Percentiles rank a stretch among this genome's conserved stretches.
Evolutionary conservation across 2,329 filamentous ascomycete genomes (phyloP).

Genomic region (Biscogniauxia marginata): DNA sequence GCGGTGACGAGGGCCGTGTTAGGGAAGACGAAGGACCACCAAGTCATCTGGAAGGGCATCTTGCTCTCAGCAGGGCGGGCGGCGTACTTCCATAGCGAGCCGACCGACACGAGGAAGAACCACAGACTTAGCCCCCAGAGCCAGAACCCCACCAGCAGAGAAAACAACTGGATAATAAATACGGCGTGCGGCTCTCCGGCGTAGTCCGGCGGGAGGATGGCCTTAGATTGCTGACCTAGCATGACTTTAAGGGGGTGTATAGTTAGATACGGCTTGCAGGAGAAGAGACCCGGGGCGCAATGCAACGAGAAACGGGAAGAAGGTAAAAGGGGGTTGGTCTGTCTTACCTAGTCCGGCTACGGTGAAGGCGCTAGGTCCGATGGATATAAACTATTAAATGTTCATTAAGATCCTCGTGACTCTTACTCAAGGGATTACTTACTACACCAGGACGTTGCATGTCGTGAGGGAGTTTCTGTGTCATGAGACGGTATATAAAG

Average conservation of each 20-base stretch:
- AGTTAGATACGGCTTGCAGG: not conserved
- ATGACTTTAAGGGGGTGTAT: constrained; percentile 32
- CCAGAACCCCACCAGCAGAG: constrained; percentile 69
- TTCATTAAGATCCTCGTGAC: constrained; percentile 3
- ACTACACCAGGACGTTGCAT: constrained; percentile 72
- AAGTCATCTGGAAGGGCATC: constrained; percentile 80
- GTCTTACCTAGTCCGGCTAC: constrained; percentile 43
- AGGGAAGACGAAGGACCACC: constrained; percentile 81
- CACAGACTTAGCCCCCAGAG: constrained; percentile 80
- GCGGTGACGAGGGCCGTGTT: constrained; percentile 76
- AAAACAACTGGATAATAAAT: constrained; percentile 46
- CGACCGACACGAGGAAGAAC: constrained; percentile 81
- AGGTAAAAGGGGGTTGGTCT: not conserved
- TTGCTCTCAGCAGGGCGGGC: constrained; percentile 44
- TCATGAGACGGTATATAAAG: constrained; percentile 85
- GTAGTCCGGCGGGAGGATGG: constrained; percentile 44
- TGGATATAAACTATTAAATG: constrained; percentile 65
- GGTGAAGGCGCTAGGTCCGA: constrained; percentile 68
- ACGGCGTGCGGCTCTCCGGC: constrained; percentile 42
- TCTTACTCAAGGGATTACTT: constrained; percentile 13
- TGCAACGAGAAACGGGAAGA: too few species aligned
- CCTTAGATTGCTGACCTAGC: constrained; percentile 43
- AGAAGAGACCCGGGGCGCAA: not conserved
- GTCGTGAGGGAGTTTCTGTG: constrained; percentile 77
- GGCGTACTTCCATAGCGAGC: constrained; percentile 69